Conservation (phyloP, 1,284 basidiomycete species). For the Takashimella tepidaria region DNA sequence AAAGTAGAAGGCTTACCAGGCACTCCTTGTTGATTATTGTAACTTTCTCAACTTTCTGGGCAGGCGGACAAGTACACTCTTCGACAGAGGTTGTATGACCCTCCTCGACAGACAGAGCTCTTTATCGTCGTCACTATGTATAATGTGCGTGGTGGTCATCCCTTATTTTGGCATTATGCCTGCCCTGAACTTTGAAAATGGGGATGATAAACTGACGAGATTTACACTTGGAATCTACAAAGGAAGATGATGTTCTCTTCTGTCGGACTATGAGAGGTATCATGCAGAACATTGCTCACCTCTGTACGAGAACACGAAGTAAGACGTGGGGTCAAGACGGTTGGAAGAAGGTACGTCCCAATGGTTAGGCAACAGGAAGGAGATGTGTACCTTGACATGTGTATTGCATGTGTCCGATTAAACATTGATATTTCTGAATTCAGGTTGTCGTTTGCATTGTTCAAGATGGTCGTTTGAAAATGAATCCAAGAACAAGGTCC, state of each 20-base stretch:
- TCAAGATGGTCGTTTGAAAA: conserved; percentile 74
- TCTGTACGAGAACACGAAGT: conserved; percentile 50
- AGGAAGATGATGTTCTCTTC: conserved; percentile 68
- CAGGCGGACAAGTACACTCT: conserved; percentile 68
- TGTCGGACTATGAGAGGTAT: conserved; percentile 87
- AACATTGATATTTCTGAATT: not conserved
- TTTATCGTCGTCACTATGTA: conserved; percentile 80
- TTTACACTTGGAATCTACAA: too few species aligned
- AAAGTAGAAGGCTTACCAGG: too few species aligned
- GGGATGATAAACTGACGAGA: not conserved
- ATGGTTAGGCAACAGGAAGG: conserved; percentile 49
- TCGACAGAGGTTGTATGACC: conserved; percentile 73
- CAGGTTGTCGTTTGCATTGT: conserved; percentile 56
- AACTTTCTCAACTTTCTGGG: too few species aligned
- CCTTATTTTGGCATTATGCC: not conserved
- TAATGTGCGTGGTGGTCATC: conserved; percentile 50
- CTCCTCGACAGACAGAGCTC: conserved; percentile 67
- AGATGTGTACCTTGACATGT: too few species aligned
- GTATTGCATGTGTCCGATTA: too few species aligned
- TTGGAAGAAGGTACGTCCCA: conserved; percentile 81
- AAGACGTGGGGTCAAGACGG: conserved; percentile 95
- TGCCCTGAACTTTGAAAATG: not conserved
- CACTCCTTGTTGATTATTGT: too few species aligned
- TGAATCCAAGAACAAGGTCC: conserved; percentile 76
- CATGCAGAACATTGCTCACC: conserved; percentile 64